Conservation (phyloP, 306 rosid species). For the Fragaria vesca region DNA sequence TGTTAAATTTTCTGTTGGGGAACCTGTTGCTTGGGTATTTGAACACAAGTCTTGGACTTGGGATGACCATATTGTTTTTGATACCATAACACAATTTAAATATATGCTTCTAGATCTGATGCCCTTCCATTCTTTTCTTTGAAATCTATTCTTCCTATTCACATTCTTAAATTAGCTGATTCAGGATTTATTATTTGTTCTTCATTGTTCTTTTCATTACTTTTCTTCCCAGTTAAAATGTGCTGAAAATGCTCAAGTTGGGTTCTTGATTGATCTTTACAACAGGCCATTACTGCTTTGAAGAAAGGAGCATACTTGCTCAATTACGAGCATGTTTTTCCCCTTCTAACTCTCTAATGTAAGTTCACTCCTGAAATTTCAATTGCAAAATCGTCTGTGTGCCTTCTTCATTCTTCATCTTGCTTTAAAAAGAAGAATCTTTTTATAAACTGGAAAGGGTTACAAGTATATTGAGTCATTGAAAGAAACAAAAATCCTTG, state of each 20-base stretch:
- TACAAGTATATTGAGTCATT: too few species aligned
- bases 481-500: background rate
- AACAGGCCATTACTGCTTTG: constrained; percentile 91
- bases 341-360: constrained; percentile 96
- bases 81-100: constrained; percentile 6
- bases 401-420: constrained; percentile 14
- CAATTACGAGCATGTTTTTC: constrained; percentile 82
- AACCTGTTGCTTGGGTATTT: too few species aligned
- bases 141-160: background rate
- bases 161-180: background rate
- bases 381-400: constrained; percentile 10
- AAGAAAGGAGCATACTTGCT: constrained; percentile 93
- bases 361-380: constrained; percentile 38
- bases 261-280: constrained; percentile 31
- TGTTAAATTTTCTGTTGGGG: too few species aligned
- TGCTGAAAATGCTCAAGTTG: constrained; percentile 27
- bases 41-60: background rate
- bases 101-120: background rate
- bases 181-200: background rate
- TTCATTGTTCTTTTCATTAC: background rate
- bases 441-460: background rate
- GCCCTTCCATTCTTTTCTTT: background rate
- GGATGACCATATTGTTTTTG: background rate
- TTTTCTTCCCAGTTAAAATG: constrained; percentile 13
- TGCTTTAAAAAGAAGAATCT: background rate